Conservation (phyloP, 192 early-diverging fungal genomes). For the Coemansia sp. region DNA sequence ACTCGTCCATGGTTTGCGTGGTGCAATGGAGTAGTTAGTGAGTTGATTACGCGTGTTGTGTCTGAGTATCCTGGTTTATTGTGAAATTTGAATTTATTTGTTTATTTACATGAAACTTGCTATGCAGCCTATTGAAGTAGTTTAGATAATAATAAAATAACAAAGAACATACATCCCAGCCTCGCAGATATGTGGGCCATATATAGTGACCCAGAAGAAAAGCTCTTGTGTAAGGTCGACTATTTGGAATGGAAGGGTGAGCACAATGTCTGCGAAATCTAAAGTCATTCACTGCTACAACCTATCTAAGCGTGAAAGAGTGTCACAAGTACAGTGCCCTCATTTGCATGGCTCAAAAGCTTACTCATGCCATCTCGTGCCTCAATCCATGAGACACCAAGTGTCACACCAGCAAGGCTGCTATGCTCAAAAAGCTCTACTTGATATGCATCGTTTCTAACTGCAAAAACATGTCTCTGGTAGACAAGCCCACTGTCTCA, state of each 20-base stretch:
- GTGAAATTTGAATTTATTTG: background rate
- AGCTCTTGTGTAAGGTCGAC: constrained; percentile 78
- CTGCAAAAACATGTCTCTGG: constrained; percentile 74
- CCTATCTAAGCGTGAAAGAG: constrained; percentile 83
- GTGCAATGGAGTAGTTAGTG: constrained; percentile 64
- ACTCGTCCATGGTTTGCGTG: constrained; percentile 64
- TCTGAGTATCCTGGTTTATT: background rate
- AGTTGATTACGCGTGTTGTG: constrained; percentile 18
- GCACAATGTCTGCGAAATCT: constrained; percentile 75
- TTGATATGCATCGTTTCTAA: constrained; percentile 80
- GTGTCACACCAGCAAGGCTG: constrained; percentile 72
- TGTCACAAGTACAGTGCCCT: constrained; percentile 78
- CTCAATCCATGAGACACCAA: constrained; percentile 86
- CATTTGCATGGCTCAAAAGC: constrained; percentile 76
- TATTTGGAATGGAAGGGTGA: constrained; percentile 91
- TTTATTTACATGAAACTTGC: background rate
- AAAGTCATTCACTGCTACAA: constrained; percentile 89
- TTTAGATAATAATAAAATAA: too few relatives aligned
- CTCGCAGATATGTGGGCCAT: too few relatives aligned
- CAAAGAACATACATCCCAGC: too few relatives aligned
- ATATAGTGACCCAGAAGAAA: too few relatives aligned
- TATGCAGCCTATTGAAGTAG: too few relatives aligned
- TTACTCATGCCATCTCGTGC: constrained; percentile 81
- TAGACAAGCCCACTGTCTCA: constrained; percentile 81
- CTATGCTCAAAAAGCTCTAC: constrained; percentile 85